Evolutionary conservation across 1,139 yeast species (phyloP).

Genomic region (Eremothecium cymbalariae): DNA sequence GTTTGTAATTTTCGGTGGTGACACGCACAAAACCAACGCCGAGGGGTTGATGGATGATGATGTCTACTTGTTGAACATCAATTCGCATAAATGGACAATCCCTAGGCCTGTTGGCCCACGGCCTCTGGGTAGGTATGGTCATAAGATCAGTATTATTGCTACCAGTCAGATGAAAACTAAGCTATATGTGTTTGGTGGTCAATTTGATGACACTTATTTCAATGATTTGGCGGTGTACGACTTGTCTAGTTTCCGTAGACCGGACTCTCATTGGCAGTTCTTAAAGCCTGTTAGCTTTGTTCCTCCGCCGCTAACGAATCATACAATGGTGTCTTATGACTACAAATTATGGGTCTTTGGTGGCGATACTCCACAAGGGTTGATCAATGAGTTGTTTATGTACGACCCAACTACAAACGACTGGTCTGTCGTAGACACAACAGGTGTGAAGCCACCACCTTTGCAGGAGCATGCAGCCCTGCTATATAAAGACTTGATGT

Average conservation of each 20-base stretch:
- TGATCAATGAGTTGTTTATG: conserved; percentile 74
- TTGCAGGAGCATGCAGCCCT: conserved; percentile 89
- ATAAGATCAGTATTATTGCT: conserved; percentile 57
- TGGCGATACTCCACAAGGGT: conserved; percentile 71
- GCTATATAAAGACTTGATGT: conserved; percentile 69
- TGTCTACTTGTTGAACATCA: conserved; percentile 80
- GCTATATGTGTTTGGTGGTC: conserved; percentile 90
- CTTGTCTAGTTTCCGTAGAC: conserved; percentile 75
- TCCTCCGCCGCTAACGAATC: conserved; percentile 92
- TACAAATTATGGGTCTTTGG: conserved; percentile 88
- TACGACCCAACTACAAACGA: conserved; percentile 61
- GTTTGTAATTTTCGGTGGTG: conserved; percentile 92
- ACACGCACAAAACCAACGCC: conserved; percentile 76
- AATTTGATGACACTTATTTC: conserved; percentile 78
- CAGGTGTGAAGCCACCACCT: conserved; percentile 70
- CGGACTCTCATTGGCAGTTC: conserved; percentile 77
- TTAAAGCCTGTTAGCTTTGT: conserved; percentile 46
- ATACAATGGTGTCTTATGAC: conserved; percentile 75
- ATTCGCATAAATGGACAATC: conserved; percentile 83
- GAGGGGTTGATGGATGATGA: conserved; percentile 78
- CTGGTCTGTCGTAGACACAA: conserved; percentile 47
- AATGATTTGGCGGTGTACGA: conserved; percentile 84
- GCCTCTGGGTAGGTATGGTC: conserved; percentile 93
- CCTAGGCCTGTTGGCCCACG: conserved; percentile 75
- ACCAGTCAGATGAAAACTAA: conserved; percentile 60